Conservation (phyloP, 2,329 filamentous ascomycete genomes). For the Colletotrichum cereale region DNA sequence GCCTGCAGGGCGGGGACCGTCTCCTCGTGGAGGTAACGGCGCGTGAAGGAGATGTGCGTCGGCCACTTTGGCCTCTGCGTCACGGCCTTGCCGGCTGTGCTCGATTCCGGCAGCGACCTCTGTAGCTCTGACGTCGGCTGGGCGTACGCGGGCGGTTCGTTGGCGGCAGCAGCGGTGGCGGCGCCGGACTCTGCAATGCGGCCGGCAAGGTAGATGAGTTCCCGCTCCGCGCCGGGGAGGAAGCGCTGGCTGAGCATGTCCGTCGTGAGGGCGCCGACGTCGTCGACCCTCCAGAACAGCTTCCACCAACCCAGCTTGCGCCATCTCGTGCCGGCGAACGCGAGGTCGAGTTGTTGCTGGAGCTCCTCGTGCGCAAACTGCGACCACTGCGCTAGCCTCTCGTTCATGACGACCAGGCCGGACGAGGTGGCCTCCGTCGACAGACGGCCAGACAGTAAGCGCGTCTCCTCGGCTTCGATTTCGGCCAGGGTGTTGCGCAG, state of each 20-base stretch:
- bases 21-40: constrained; percentile 74
- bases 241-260: constrained; percentile 84
- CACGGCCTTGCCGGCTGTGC: constrained; percentile 25
- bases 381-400: constrained; percentile 77
- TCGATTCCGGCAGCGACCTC: background rate
- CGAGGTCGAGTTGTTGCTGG: constrained; percentile 81
- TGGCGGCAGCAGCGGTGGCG: constrained; percentile 42
- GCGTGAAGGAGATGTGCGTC: constrained; percentile 77
- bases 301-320: constrained; percentile 91
- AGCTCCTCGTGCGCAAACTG: constrained; percentile 86
- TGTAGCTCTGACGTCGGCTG: constrained; percentile 50
- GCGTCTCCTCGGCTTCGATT: constrained; percentile 64
- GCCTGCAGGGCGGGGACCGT: constrained; percentile 80
- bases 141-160: constrained; percentile 45
- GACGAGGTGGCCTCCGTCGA: constrained; percentile 51
- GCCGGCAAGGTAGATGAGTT: constrained; percentile 85
- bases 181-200: constrained; percentile 69
- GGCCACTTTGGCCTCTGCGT: constrained; percentile 70
- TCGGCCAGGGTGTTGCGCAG: constrained; percentile 65
- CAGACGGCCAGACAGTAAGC: constrained; percentile 50
- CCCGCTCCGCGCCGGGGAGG: constrained; percentile 82
- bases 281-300: constrained; percentile 93
- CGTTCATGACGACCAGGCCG: constrained; percentile 63
- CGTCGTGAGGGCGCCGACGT: constrained; percentile 84
- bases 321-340: constrained; percentile 83